phyloP scores from a whole-genome alignment of 768 basidiomycete genomes.

The Panaeolus cyanescens region DNA sequence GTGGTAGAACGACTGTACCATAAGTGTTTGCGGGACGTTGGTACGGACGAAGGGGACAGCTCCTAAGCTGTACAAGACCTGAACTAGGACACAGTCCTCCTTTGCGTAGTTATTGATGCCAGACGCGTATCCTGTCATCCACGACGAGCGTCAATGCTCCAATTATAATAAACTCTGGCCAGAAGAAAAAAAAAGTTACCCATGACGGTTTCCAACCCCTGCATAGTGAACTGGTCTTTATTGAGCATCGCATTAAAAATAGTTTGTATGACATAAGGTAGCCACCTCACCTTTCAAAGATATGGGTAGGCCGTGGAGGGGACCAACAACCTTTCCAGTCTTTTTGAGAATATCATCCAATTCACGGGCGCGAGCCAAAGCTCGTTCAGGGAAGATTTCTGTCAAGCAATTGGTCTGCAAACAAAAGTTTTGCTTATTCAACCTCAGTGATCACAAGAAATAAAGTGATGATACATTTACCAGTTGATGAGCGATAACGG shows the following conservation, averaged over 20 bases:
- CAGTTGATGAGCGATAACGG: slow-evolving; percentile 78
- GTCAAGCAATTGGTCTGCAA: slow-evolving; percentile 77
- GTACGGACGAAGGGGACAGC: slow-evolving; percentile 75
- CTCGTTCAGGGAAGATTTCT: slow-evolving; percentile 79
- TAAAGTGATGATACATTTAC: slow-evolving; percentile 41
- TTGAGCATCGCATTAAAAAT: slow-evolving; percentile 64
- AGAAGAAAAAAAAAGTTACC: slow-evolving; percentile 32
- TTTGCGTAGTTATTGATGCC: slow-evolving; percentile 65
- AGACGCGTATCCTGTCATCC: slow-evolving; percentile 62
- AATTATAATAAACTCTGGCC: background rate
- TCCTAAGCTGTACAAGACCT: slow-evolving; percentile 66
- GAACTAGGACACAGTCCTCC: slow-evolving; percentile 62
- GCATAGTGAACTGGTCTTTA: slow-evolving; percentile 73
- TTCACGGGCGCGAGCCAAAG: slow-evolving; percentile 60
- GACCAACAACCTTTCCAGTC: slow-evolving; percentile 69
- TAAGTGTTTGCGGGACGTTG: slow-evolving; percentile 77
- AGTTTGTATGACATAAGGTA: background rate
- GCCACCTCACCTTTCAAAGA: slow-evolving; percentile 6
- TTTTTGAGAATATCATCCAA: slow-evolving; percentile 62
- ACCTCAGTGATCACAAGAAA: background rate
- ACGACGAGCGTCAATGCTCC: too few relatives aligned
- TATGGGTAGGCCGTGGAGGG: slow-evolving; percentile 58
- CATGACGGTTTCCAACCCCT: slow-evolving; percentile 71
- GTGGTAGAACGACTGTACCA: slow-evolving; percentile 42
- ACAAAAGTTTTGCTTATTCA: background rate